Percentiles rank a stretch among this genome's conserved stretches.
phyloP scores from a whole-genome alignment of 1,139 yeast species.

The Taphrina pruni region DNA sequence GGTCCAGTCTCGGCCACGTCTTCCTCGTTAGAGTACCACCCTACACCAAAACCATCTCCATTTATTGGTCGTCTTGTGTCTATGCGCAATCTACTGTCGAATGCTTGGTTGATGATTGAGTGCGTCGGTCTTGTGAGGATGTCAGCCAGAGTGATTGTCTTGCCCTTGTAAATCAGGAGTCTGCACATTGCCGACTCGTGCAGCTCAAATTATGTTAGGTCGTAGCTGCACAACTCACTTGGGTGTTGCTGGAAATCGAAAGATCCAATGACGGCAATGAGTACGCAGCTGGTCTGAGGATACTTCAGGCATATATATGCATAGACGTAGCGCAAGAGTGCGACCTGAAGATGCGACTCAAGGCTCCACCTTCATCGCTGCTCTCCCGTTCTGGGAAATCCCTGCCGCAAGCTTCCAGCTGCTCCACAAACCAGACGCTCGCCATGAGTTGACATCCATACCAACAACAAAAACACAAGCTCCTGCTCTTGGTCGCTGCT shows the following conservation, averaged over 20 bases:
- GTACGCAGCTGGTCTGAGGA: too few species aligned
- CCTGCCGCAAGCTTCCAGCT: not conserved
- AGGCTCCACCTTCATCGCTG: not conserved
- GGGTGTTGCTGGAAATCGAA: too few species aligned
- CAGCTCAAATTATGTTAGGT: not conserved
- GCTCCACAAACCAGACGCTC: not conserved
- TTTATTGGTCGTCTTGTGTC: slow-evolving; percentile 88
- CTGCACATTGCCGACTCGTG: slow-evolving; percentile 32
- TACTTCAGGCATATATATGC: too few species aligned
- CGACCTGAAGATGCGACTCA: not conserved
- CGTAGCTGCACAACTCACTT: not conserved
- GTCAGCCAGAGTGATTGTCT: slow-evolving; percentile 34
- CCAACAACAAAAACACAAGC: not conserved
- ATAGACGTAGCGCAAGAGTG: too few species aligned
- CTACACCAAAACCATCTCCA: slow-evolving; percentile 98
- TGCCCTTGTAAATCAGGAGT: slow-evolving; percentile 40
- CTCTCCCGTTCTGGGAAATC: not conserved
- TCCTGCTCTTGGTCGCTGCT: not conserved
- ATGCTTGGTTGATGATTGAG: slow-evolving; percentile 63
- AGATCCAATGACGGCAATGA: too few species aligned
- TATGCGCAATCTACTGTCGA: slow-evolving; percentile 82
- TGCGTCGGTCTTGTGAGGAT: slow-evolving; percentile 37
- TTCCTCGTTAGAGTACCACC: slow-evolving; percentile 72
- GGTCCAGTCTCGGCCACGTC: slow-evolving; percentile 60
- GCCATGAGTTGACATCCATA: not conserved